These are phyloP conservation scores for Trichoderma sp. DNA, from an alignment of 2,329 filamentous ascomycete genomes.

Conservation along the genomic window DNA sequence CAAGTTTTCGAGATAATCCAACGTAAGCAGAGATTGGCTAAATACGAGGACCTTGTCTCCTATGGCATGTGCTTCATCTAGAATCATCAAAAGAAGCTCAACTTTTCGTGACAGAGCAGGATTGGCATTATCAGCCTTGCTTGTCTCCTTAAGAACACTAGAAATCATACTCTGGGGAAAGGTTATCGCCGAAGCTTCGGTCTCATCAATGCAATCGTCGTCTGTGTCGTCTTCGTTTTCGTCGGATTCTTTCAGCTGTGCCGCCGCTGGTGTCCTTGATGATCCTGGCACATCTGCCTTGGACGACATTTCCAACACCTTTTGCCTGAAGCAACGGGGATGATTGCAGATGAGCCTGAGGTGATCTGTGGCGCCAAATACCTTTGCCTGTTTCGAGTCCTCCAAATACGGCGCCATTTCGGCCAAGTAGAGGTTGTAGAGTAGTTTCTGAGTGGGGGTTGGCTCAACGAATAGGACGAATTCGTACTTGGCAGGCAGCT, in stretches of 20 bases:
- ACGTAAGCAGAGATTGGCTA: slow-evolving; percentile 65
- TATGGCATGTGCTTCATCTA: slow-evolving; percentile 58
- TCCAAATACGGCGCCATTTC: slow-evolving; percentile 14
- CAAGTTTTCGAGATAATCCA: slow-evolving; percentile 65
- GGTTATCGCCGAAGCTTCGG: background rate
- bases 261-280: background rate
- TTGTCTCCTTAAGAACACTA: slow-evolving; percentile 37
- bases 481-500: slow-evolving; percentile 73
- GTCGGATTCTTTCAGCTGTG: background rate
- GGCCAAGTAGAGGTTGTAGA: slow-evolving; percentile 55
- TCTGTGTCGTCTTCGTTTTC: background rate
- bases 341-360: slow-evolving; percentile 53
- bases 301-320: slow-evolving; percentile 23
- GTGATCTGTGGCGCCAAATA: slow-evolving; percentile 37
- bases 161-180: slow-evolving; percentile 31
- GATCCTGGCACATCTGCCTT: slow-evolving; percentile 9
- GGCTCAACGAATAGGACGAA: slow-evolving; percentile 76
- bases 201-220: background rate
- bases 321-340: slow-evolving; percentile 46
- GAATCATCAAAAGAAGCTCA: slow-evolving; percentile 62
- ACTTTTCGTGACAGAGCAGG: slow-evolving; percentile 65
- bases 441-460: slow-evolving; percentile 59
- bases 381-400: slow-evolving; percentile 12
- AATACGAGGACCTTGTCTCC: slow-evolving; percentile 80
- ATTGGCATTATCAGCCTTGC: slow-evolving; percentile 41